These are phyloP conservation scores for Ophiostoma triangulosporum DNA, from an alignment of 2,329 filamentous ascomycete genomes.

Conservation along the genomic window DNA sequence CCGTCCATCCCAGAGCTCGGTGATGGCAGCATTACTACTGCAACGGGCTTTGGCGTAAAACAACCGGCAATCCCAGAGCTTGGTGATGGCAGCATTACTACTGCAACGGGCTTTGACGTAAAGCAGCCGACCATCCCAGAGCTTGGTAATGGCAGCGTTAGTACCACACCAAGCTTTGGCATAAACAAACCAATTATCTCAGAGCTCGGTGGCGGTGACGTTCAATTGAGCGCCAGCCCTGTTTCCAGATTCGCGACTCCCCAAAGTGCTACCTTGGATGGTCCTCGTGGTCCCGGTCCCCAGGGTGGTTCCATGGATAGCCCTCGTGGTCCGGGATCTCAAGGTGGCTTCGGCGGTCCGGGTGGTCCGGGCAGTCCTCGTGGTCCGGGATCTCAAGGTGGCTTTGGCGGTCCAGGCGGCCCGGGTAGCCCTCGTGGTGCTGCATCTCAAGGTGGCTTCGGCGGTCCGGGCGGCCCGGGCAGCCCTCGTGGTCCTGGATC, in stretches of 20 bases:
- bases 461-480: background rate
- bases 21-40: background rate
- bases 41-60: background rate
- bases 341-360: background rate
- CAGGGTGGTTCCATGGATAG: background rate
- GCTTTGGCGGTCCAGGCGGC: background rate
- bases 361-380: background rate
- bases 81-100: background rate
- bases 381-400: too few species aligned
- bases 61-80: background rate
- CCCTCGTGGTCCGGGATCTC: background rate
- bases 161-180: background rate
- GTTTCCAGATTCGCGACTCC: background rate
- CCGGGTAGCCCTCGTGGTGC: background rate
- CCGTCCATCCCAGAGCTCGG: too few species aligned
- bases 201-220: background rate
- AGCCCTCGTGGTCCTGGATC: background rate
- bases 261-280: background rate
- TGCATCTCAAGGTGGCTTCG: background rate
- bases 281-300: too few species aligned
- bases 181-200: conserved; percentile 3
- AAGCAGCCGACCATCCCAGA: background rate
- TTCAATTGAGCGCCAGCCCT: background rate
- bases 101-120: background rate
- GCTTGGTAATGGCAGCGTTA: background rate